phyloP scores from a whole-genome alignment of 495 filamentous ascomycete species.

The Tuber melanosporum region DNA sequence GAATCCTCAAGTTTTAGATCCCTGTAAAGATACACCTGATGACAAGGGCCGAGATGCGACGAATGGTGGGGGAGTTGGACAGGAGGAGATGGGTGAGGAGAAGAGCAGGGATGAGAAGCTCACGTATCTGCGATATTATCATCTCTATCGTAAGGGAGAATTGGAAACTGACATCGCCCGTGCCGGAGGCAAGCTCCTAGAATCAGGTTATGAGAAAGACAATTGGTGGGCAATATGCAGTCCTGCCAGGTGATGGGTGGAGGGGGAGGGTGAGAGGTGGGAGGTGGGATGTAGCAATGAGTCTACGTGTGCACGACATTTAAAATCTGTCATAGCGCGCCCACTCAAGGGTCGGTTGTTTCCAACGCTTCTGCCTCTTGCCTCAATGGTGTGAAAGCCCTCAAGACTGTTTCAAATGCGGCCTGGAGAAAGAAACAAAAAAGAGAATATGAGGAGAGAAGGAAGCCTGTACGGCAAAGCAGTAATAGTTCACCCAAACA shows the following conservation, averaged over 20 bases:
- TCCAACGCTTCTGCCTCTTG: not conserved
- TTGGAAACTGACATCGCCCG: slow-evolving; percentile 69
- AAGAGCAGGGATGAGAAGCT: slow-evolving; percentile 20
- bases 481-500: not conserved
- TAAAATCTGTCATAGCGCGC: slow-evolving; percentile 4
- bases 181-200: slow-evolving; percentile 69
- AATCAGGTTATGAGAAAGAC: slow-evolving; percentile 89
- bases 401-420: not conserved
- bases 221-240: slow-evolving; percentile 85
- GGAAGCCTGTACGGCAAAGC: not conserved
- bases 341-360: not conserved
- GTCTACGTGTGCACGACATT: slow-evolving; percentile 19
- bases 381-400: not conserved
- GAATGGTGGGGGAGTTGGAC: slow-evolving; percentile 25
- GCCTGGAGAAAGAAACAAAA: not conserved
- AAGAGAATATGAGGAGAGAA: not conserved
- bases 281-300: slow-evolving; percentile 14
- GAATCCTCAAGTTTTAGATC: slow-evolving; percentile 29
- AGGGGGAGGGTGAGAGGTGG: slow-evolving; percentile 11
- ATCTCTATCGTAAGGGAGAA: slow-evolving; percentile 82
- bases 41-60: slow-evolving; percentile 25
- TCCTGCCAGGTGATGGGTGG: slow-evolving; percentile 23
- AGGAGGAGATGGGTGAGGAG: slow-evolving; percentile 13
- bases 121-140: slow-evolving; percentile 86
- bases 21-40: slow-evolving; percentile 44